A percentile compares a stretch with the other conserved stretches of the same genome.
phyloP scores from a whole-genome alignment of 352 stramenopile genomes.

The Globisporangium cystogenes region DNA sequence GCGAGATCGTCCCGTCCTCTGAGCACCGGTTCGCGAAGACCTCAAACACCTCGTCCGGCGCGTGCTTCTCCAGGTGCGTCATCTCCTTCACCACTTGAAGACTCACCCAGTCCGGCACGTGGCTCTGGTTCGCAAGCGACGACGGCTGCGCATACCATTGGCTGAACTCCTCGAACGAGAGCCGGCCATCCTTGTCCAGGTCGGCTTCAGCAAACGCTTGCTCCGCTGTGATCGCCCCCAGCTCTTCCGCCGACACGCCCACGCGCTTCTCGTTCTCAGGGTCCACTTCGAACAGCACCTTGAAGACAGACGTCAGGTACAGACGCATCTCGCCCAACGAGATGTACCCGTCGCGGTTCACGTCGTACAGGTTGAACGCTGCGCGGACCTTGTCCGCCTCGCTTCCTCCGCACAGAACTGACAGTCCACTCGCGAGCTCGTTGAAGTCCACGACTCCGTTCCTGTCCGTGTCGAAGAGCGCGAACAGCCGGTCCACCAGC shows the following conservation, averaged over 20 bases:
- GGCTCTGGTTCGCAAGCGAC: constrained; percentile 14
- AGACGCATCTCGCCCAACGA: constrained; percentile 80
- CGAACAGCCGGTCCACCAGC: constrained; percentile 74
- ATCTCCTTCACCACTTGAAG: constrained; percentile 80
- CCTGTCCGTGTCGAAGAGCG: constrained; percentile 74
- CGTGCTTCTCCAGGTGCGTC: constrained; percentile 78
- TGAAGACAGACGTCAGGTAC: constrained; percentile 84
- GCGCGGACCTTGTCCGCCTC: constrained; percentile 72
- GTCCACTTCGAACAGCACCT: constrained; percentile 83
- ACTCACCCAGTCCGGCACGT: constrained; percentile 59
- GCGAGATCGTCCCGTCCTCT: constrained; percentile 73
- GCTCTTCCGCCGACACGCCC: constrained; percentile 61
- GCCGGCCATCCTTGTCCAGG: constrained; percentile 59
- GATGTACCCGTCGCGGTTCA: constrained; percentile 85
- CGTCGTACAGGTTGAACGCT: constrained; percentile 84
- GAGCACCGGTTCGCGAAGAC: constrained; percentile 79
- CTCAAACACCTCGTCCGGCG: constrained; percentile 81
- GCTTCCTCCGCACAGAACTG: constrained; percentile 65
- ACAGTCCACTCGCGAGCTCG: constrained; percentile 75
- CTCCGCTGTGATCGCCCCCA: constrained; percentile 70
- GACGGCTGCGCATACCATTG: constrained; percentile 69
- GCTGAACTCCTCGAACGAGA: constrained; percentile 84
- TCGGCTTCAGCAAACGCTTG: constrained; percentile 82
- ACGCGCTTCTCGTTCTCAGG: constrained; percentile 50
- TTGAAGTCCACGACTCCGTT: constrained; percentile 80